These are phyloP conservation scores for Penicillium corylophilum DNA, from an alignment of 2,329 filamentous ascomycete species.

Conservation along the genomic window DNA sequence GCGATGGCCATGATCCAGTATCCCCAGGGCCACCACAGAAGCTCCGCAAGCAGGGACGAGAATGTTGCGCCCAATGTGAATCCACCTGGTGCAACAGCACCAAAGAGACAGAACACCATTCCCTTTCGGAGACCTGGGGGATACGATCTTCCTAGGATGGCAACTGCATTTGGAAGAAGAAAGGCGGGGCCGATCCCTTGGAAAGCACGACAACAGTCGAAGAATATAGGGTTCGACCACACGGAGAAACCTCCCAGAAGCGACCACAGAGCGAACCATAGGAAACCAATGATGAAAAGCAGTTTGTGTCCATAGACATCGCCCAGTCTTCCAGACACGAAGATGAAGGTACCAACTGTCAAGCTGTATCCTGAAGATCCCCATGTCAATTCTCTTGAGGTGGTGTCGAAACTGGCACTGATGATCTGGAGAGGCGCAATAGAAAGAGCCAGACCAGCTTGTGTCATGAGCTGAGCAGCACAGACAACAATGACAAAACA, in stretches of 20 bases:
- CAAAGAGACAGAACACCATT: constrained; percentile 57
- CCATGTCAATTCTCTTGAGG: constrained; percentile 52
- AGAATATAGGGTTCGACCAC: constrained; percentile 45
- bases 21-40: constrained; percentile 53
- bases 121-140: constrained; percentile 57
- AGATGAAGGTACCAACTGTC: constrained; percentile 37
- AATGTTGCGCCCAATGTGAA: constrained; percentile 44
- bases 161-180: constrained; percentile 63
- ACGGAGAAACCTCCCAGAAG: constrained; percentile 38
- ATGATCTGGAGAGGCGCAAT: constrained; percentile 52
- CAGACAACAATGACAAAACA: constrained; percentile 34
- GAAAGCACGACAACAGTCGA: constrained; percentile 53
- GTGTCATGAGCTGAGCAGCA: constrained; percentile 41
- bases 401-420: constrained; percentile 46
- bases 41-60: constrained; percentile 37
- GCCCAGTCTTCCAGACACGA: constrained; percentile 37
- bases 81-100: constrained; percentile 48
- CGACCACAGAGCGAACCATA: constrained; percentile 41
- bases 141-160: constrained; percentile 61
- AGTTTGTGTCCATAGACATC: constrained; percentile 40
- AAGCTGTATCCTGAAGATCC: constrained; percentile 57
- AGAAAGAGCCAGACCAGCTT: constrained; percentile 47
- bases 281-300: constrained; percentile 37
- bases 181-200: constrained; percentile 61
- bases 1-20: constrained; percentile 49